phyloP scores from a whole-genome alignment of 2,329 filamentous ascomycete genomes.

The Colletotrichum sojae region DNA sequence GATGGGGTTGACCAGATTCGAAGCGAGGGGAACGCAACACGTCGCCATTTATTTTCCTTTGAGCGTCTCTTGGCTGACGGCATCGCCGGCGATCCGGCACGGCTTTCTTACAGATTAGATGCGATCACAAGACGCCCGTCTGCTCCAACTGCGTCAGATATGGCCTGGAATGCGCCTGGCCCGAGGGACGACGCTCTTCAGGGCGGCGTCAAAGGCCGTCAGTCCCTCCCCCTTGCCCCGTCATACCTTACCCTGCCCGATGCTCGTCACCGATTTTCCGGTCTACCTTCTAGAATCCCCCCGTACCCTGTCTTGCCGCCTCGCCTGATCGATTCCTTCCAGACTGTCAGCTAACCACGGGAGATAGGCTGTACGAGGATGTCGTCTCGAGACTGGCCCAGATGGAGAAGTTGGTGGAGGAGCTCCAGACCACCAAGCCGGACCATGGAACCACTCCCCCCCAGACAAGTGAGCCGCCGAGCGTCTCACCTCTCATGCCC shows the following conservation, averaged over 20 bases:
- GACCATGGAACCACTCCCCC: conserved; percentile 18
- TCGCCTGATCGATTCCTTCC: no score
- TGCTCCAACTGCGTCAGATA: conserved; percentile 38
- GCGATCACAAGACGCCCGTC: conserved; percentile 35
- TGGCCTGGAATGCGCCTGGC: conserved; percentile 37
- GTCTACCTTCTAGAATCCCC: no score
- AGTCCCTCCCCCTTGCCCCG: conserved; percentile 11
- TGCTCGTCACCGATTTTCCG: no score
- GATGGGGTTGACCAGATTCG: no score
- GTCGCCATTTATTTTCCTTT: no score
- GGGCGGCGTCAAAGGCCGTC: conserved; percentile 38
- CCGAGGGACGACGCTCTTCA: conserved; percentile 38
- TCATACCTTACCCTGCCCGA: not conserved
- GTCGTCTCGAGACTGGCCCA: conserved; percentile 38
- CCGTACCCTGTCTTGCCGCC: no score
- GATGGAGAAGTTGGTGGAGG: conserved; percentile 39
- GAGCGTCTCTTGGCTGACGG: conserved; percentile 18
- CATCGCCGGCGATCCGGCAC: conserved; percentile 29
- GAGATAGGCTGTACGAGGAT: conserved; percentile 36
- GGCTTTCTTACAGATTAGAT: conserved; percentile 30
- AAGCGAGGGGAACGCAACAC: no score
- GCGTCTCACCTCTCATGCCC: conserved; percentile 6
- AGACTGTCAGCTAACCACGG: conserved; percentile 9
- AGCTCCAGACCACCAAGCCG: conserved; percentile 33
- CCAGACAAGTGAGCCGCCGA: conserved; percentile 13